Percentiles rank a stretch among this genome's conserved stretches.
Evolutionary conservation across 129 eudicot species (phyloP).

Genomic region (Apium graveolens): DNA sequence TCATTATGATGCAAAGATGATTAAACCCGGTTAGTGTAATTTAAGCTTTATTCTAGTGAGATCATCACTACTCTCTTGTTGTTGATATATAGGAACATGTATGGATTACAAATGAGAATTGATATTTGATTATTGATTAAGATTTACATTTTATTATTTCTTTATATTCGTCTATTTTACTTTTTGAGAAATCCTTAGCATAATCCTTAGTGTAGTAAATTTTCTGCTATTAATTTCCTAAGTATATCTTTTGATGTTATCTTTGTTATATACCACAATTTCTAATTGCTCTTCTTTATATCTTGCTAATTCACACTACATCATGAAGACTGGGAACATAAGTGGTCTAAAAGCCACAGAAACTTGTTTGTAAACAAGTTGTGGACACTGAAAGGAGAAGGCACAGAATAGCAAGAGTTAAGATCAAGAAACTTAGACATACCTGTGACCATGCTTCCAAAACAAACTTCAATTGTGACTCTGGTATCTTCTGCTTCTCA

Average conservation of each 20-base stretch:
- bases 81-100: background rate
- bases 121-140: too few species aligned
- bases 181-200: background rate
- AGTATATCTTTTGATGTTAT: background rate
- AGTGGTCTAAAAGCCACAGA: background rate
- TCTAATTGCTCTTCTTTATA: background rate
- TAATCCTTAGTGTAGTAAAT: background rate
- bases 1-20: background rate
- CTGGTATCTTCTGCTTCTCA: constrained; percentile 50
- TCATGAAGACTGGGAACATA: background rate
- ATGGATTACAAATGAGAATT: background rate
- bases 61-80: background rate
- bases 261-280: background rate
- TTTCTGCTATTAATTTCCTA: background rate
- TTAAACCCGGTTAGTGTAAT: background rate
- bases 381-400: background rate
- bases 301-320: background rate
- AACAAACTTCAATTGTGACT: constrained; percentile 53
- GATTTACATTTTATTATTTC: background rate
- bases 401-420: background rate
- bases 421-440: background rate
- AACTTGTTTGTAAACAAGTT: background rate
- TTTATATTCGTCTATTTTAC: background rate
- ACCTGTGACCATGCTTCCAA: constrained; percentile 82
- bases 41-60: background rate